Evolutionary conservation across 179 eudicot species (phyloP).

Genomic region (Sideroxylon spinosum): DNA sequence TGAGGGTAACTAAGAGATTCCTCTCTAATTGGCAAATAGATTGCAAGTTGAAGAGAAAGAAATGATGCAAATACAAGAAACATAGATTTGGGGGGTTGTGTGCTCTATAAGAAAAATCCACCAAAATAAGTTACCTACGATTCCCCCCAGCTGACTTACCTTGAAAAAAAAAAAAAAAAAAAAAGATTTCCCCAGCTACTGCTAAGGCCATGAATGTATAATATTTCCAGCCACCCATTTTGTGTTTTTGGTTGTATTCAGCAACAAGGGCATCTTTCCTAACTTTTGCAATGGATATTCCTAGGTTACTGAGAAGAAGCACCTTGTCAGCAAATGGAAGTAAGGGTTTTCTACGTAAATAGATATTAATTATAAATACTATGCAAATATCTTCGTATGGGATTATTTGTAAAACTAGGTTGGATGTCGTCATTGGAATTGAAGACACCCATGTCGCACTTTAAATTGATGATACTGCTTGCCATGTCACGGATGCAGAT

Average conservation of each 20-base stretch:
- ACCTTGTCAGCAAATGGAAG: constrained; percentile 56
- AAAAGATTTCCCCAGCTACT: no score
- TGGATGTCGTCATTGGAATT: no score
- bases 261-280: constrained; percentile 88
- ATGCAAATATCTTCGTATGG: no score
- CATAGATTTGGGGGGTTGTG: constrained; percentile 51
- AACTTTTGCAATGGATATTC: constrained; percentile 86
- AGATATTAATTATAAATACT: no score
- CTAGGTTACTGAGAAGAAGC: constrained; percentile 73
- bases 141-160: no score
- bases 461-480: no score
- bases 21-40: constrained; percentile 48
- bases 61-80: constrained; percentile 47
- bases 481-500: no score
- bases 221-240: constrained; percentile 65
- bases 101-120: constrained; percentile 53
- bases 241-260: constrained; percentile 72
- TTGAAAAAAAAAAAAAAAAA: no score
- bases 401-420: no score
- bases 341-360: no score
- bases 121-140: constrained; percentile 73
- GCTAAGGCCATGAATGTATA: constrained; percentile 86
- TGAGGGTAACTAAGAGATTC: constrained; percentile 55
- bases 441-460: no score
- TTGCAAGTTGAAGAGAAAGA: constrained; percentile 49